Percentiles rank a stretch among this genome's conserved stretches.
Evolutionary conservation across 768 basidiomycete species (phyloP).

Genomic region (Lactarius indigo): DNA sequence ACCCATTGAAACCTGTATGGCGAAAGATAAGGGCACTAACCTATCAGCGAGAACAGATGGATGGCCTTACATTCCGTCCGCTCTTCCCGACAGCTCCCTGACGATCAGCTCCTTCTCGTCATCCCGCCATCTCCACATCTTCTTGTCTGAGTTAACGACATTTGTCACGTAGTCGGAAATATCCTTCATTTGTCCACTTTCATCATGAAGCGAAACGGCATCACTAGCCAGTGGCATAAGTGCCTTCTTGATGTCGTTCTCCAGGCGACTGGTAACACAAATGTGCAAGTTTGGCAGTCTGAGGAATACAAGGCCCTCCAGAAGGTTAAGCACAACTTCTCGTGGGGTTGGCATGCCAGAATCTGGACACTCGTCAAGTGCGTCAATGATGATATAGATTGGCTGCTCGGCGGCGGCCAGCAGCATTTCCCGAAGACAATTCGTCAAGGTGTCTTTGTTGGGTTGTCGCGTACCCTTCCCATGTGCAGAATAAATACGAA

Average conservation of each 20-base stretch:
- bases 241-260: not conserved
- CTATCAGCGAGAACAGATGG: not conserved
- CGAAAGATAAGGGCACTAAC: not conserved
- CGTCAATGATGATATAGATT: no score
- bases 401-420: no score
- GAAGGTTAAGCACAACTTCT: not conserved
- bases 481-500: not conserved
- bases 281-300: not conserved
- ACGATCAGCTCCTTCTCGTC: no score
- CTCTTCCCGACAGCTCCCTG: not conserved
- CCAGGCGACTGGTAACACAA: not conserved
- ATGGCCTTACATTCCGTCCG: not conserved
- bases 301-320: not conserved
- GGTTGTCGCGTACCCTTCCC: not conserved
- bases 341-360: not conserved
- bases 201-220: not conserved
- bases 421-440: no score
- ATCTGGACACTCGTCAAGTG: no score
- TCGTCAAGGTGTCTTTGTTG: not conserved
- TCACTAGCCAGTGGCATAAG: not conserved
- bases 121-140: no score
- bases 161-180: no score
- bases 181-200: no score
- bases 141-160: no score
- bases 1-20: no score